Base-by-base conservation (phyloP, 306 rosid genomes). In the Sphenostylis stenocarpa region DNA sequence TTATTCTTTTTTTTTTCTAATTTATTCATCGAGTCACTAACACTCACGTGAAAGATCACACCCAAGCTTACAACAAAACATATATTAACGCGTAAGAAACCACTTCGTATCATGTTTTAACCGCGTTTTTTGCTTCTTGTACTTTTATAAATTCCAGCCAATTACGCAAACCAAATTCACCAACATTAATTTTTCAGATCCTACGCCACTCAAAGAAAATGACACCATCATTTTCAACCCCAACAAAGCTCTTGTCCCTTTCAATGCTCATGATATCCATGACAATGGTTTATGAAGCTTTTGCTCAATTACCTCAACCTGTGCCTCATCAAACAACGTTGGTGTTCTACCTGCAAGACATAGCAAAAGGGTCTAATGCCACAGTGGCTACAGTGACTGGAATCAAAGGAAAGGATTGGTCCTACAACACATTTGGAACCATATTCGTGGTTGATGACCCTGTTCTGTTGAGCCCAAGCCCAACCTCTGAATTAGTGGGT, bases 391-490 rank as follows among this genome's bases (percentile, higher is more conserved):
- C 80, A 1, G 77, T 86, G 0, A 47, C 38, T 0, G 87, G 90
- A 17, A 20, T 74, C 5, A 52, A 17, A 0, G 85, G 84, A 12
- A 86, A 57, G 56, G 72, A 16, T 0, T 77, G 85, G 87, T 48
- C 77, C 36, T 74, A 62, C 24, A 19, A 36, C 77, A 47, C 85
- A 56, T 86, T 83, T 1, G 90, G 90, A 3, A 77, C 77, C 26
- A 48, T 86, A 11, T 77, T 62, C 21, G 85, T 60, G 0, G 77
- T 80, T 2, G 85, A 83, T 78, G 90, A 86, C 12, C 89, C 81
- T 0, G 47, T 86, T 0, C 47, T 16, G 1, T 0, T 49, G 11
- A 2, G n/a, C 11, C 56, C 81, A 2, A 76, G 24, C 51, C 15
- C 57, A 7, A 15, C 0, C 24, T 72, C 85, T 0, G 1, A 19